Evolutionary conservation across 2,329 filamentous ascomycete species (phyloP).

Genomic region (Fusarium goolgardi): DNA sequence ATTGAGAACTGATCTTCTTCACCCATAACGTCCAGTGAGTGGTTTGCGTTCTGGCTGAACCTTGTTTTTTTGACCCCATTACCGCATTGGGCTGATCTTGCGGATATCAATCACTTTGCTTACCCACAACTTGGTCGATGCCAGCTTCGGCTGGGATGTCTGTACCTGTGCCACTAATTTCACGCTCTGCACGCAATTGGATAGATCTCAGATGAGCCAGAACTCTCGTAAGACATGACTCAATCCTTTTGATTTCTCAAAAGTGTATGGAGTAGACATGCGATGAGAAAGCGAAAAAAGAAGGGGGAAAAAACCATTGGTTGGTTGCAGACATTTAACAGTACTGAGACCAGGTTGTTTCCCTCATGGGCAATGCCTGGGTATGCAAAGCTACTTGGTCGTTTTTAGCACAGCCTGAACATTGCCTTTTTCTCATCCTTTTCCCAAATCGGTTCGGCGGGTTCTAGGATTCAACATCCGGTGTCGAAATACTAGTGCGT

Average conservation of each 20-base stretch:
- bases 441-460: constrained; percentile 19
- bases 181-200: constrained; percentile 9
- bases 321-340: constrained; percentile 5
- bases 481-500: constrained; percentile 15
- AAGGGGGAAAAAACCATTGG: too few relatives aligned
- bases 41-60: constrained; percentile 36
- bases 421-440: constrained; percentile 33
- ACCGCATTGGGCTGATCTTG: constrained; percentile 32
- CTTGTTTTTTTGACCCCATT: constrained; percentile 34
- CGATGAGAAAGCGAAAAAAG: too few relatives aligned
- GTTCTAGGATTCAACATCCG: constrained; percentile 18
- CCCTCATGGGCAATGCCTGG: not conserved
- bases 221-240: constrained; percentile 8
- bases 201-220: constrained; percentile 7
- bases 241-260: constrained; percentile 8
- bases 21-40: constrained; percentile 14
- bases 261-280: not conserved
- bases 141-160: constrained; percentile 27
- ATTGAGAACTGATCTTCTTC: constrained; percentile 26
- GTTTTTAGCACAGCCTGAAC: constrained; percentile 10
- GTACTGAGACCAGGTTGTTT: not conserved
- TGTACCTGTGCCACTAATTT: constrained; percentile 28
- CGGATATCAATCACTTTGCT: constrained; percentile 26
- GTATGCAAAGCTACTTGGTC: constrained; percentile 17
- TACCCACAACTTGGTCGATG: constrained; percentile 32